These are phyloP conservation scores for Amauroascus niger DNA, from an alignment of 2,329 filamentous ascomycete genomes.

Conservation along the genomic window DNA sequence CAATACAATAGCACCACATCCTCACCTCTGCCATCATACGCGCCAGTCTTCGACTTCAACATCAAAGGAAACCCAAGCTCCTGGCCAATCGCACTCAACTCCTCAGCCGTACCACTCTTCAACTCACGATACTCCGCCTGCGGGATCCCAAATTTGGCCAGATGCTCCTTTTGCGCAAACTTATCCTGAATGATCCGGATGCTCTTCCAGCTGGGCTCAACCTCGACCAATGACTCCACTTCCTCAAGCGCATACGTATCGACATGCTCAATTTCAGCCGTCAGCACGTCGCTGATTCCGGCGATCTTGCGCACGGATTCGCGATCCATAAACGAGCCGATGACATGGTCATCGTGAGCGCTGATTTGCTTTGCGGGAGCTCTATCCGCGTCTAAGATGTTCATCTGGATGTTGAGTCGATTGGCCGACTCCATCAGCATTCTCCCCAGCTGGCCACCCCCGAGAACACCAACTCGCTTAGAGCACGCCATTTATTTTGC, in stretches of 20 bases:
- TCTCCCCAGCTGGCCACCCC: constrained; percentile 69
- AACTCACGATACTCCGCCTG: constrained; percentile 63
- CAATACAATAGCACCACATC: background rate
- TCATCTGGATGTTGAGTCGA: constrained; percentile 65
- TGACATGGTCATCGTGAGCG: constrained; percentile 61
- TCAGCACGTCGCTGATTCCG: constrained; percentile 65
- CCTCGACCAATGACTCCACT: constrained; percentile 54
- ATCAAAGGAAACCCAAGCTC: constrained; percentile 75
- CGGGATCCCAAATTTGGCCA: constrained; percentile 57
- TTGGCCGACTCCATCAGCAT: constrained; percentile 90
- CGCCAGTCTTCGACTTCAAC: constrained; percentile 82
- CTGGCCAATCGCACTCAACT: constrained; percentile 53
- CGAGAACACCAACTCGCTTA: constrained; percentile 42
- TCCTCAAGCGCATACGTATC: constrained; percentile 84
- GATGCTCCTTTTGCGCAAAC: constrained; percentile 75
- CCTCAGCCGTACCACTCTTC: constrained; percentile 48
- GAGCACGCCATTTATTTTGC: constrained; percentile 12
- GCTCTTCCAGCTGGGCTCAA: constrained; percentile 78
- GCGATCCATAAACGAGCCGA: constrained; percentile 79
- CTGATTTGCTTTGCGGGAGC: constrained; percentile 81
- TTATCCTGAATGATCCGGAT: constrained; percentile 90
- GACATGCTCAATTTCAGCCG: constrained; percentile 92
- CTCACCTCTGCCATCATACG: constrained; percentile 79
- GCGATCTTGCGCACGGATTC: constrained; percentile 73
- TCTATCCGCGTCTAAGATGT: constrained; percentile 65